Conservation (phyloP, 2,329 filamentous ascomycete species). For the Colletotrichum simmondsii region DNA sequence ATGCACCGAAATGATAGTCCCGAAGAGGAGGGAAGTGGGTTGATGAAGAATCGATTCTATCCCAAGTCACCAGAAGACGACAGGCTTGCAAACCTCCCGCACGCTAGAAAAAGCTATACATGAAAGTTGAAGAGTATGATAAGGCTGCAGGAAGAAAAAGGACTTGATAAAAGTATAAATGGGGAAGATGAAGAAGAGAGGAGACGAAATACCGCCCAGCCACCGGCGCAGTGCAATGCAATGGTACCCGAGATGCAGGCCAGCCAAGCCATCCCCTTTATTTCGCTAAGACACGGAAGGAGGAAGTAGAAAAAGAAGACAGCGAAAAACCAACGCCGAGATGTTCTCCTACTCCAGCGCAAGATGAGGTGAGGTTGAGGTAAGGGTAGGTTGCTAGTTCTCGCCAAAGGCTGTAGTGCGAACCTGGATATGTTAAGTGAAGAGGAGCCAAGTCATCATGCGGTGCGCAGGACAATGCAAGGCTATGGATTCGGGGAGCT, state of each 20-base stretch:
- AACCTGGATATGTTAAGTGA: background rate
- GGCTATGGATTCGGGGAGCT: background rate
- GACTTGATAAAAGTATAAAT: background rate
- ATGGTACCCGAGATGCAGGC: constrained; percentile 24
- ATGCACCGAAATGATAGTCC: background rate
- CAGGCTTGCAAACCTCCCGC: background rate
- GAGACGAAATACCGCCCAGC: constrained; percentile 4
- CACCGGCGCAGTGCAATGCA: constrained; percentile 27
- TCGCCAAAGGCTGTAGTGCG: background rate
- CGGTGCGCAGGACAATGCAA: background rate
- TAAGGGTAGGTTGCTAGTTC: background rate
- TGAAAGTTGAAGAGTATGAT: background rate
- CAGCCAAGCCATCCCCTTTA: constrained; percentile 16
- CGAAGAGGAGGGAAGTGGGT: background rate
- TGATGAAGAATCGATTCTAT: background rate
- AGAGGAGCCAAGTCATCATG: background rate
- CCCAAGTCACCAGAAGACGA: background rate
- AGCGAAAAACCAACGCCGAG: background rate
- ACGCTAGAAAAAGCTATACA: background rate
- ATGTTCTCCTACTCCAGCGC: background rate
- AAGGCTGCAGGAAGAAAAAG: background rate
- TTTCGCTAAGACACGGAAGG: background rate
- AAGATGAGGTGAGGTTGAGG: background rate
- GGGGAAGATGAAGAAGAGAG: background rate
- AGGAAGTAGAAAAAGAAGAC: background rate